phyloP scores from a whole-genome alignment of 2,329 filamentous ascomycete species.

The Aspergillus sp. region DNA sequence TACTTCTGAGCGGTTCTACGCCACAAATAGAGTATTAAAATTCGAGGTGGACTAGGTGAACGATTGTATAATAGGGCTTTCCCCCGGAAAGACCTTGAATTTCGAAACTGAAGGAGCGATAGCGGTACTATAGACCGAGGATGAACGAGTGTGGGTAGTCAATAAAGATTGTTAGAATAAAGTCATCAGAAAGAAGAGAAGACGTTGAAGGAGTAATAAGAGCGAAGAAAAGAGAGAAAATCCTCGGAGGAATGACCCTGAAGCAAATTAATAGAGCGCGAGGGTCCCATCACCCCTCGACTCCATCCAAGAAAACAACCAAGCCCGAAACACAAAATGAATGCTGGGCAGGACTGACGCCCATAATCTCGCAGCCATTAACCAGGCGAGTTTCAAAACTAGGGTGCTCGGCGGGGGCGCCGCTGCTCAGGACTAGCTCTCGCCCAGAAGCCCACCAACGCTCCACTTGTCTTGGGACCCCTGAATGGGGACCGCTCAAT shows the following conservation, averaged over 20 bases:
- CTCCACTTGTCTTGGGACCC: conserved; percentile 7
- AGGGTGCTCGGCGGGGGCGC: conserved; percentile 15
- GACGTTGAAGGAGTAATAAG: conserved; percentile 9
- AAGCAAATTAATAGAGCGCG: conserved; percentile 1
- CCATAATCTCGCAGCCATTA: conserved; percentile 10
- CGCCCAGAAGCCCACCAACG: not conserved
- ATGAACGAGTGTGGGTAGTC: conserved; percentile 22
- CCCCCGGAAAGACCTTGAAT: conserved; percentile 17
- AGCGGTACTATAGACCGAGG: not conserved
- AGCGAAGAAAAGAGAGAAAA: conserved; percentile 3
- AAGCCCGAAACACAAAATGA: not conserved
- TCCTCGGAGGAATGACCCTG: not conserved
- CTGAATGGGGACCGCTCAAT: not conserved
- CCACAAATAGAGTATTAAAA: not conserved
- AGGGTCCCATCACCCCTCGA: not conserved
- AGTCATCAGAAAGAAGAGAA: conserved; percentile 10
- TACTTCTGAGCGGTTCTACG: not conserved
- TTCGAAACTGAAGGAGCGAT: conserved; percentile 16
- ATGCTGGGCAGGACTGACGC: not conserved
- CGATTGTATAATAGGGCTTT: conserved; percentile 20
- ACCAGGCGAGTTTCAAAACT: conserved; percentile 14
- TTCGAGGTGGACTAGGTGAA: conserved; percentile 4
- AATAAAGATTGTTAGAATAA: not conserved
- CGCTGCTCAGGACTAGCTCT: conserved; percentile 1
- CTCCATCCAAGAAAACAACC: not conserved